Base-by-base conservation (phyloP, 1,284 basidiomycete species). In the Apiotrichum montevideense region DNA sequence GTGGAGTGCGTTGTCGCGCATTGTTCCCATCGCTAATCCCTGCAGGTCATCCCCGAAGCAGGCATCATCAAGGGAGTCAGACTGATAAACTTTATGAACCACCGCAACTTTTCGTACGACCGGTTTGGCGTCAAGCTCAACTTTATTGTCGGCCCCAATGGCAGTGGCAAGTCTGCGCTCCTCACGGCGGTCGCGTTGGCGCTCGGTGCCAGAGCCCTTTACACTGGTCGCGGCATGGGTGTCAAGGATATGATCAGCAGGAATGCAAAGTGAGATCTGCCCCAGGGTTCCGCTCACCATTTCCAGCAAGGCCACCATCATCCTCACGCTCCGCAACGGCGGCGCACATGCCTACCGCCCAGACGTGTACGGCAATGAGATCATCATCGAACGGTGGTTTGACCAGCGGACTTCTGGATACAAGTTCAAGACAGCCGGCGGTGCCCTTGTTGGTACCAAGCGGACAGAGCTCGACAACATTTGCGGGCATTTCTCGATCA, bases 31-130 rank as follows among this genome's bases (percentile, higher is more conserved):
- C 41, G 33, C 48, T 32, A 11, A 45, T 15, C 9, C 5, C 10
- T 3, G 32, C 32, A 90, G 89, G 82, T 80, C 37, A 79, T 88
- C 47, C 88, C 90, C 4, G 85, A 91, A 50, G 83, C 87, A 65
- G 95, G 94, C 10, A 86, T 95, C 59, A 88, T 98, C 63, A 87
- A 92, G 67, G 81, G 80, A 32, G 83, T 98, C 52, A 86, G 90
- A 67, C 84, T 96, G 81, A 81, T 85, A 70, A 88, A 97, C 73
- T 98, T 98, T 77, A 97, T 98, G 94, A 97, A 93, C 73, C 96
- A 98, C 78, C 82, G 85, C 69, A 85, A 83, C 73, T 81, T 94
- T 48, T 84, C 81, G 0, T 46, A 8, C 3, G 88, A 96, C 73
- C 80, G 82, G 5, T 90, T 96, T 64, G 90, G 87, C 0, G 86